phyloP scores from a whole-genome alignment of 2,329 filamentous ascomycete genomes.

The Mycocentrospora acerina region DNA sequence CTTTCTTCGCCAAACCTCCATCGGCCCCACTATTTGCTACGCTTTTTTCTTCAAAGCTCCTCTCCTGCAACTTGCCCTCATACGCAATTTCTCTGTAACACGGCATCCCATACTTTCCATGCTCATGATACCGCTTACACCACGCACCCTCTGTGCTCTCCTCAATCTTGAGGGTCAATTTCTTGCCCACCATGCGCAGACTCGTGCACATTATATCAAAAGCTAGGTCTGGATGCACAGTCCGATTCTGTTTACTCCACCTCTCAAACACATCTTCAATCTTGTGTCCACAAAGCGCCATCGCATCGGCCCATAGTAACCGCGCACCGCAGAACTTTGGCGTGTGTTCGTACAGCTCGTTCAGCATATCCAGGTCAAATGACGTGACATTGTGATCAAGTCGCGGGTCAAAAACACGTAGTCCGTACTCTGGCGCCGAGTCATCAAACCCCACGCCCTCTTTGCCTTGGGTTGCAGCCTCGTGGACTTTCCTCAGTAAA shows the following conservation, averaged over 20 bases:
- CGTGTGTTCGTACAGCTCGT: slow-evolving; percentile 26
- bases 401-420: slow-evolving; percentile 12
- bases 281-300: slow-evolving; percentile 26
- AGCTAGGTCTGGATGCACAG: slow-evolving; percentile 18
- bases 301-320: slow-evolving; percentile 35
- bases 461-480: neutral
- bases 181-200: slow-evolving; percentile 22
- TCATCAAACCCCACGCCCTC: slow-evolving; percentile 5
- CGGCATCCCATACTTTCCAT: slow-evolving; percentile 15
- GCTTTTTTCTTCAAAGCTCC: neutral
- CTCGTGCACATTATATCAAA: slow-evolving; percentile 29
- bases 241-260: neutral
- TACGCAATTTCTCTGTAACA: slow-evolving; percentile 27
- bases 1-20: slow-evolving; percentile 1
- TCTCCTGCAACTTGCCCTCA: neutral
- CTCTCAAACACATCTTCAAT: slow-evolving; percentile 8
- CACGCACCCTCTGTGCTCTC: slow-evolving; percentile 27
- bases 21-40: neutral
- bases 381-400: slow-evolving; percentile 12
- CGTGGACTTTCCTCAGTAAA: slow-evolving; percentile 3
- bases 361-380: slow-evolving; percentile 15
- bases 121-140: slow-evolving; percentile 37
- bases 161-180: slow-evolving; percentile 35
- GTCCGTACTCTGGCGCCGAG: slow-evolving; percentile 8
- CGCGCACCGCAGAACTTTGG: slow-evolving; percentile 21